These are phyloP conservation scores for Phytophthora idaei DNA, from an alignment of 352 stramenopile species.

Conservation along the genomic window DNA sequence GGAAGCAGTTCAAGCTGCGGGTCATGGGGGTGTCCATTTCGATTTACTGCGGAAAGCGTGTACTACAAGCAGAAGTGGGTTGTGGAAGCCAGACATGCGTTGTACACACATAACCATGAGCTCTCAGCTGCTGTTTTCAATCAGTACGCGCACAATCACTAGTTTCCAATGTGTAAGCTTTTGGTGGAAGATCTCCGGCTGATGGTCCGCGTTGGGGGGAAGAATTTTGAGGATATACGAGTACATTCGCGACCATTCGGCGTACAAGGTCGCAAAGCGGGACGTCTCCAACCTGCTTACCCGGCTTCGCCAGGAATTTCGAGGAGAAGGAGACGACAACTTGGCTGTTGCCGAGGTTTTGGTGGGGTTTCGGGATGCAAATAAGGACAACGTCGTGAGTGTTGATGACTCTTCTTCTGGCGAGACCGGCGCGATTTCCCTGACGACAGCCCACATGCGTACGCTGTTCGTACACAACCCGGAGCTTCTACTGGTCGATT, in stretches of 20 bases:
- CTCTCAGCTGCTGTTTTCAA: not conserved
- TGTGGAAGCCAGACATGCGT: not conserved
- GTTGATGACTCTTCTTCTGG: no score
- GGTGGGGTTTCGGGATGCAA: not conserved
- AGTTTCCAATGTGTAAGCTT: not conserved
- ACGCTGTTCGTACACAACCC: no score
- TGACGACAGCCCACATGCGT: no score
- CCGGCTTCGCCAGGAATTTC: not conserved
- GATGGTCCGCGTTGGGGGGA: not conserved
- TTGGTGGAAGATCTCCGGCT: not conserved
- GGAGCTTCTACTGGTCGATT: no score
- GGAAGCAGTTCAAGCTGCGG: no score
- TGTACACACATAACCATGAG: not conserved
- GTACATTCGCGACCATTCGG: conserved; percentile 2
- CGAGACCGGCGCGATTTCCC: no score
- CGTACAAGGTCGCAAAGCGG: not conserved
- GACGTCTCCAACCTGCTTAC: not conserved
- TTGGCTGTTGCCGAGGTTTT: not conserved
- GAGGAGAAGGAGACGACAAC: conserved; percentile 4
- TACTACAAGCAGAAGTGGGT: not conserved
- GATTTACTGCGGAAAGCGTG: conserved; percentile 1
- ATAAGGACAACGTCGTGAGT: not conserved
- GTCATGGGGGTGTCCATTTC: not conserved
- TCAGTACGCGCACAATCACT: not conserved
- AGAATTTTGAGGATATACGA: conserved; percentile 1